These are phyloP conservation scores for Lablab purpureus DNA, from an alignment of 306 rosid genomes.

Conservation along the genomic window DNA sequence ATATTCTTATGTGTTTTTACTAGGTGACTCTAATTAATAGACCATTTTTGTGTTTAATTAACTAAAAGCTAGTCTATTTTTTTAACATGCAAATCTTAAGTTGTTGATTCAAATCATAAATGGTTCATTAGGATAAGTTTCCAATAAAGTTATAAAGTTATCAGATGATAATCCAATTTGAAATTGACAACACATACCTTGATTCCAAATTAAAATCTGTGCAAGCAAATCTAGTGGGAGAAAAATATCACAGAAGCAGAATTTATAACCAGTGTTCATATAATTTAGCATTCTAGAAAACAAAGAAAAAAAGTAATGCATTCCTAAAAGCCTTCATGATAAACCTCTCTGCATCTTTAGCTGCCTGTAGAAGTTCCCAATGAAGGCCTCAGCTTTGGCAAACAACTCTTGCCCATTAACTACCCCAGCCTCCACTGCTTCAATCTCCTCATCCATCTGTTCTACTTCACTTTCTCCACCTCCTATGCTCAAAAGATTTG, in stretches of 20 bases:
- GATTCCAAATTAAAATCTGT: conserved; percentile 24
- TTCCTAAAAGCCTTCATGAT: conserved; percentile 51
- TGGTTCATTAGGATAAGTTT: no score
- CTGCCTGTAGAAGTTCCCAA: conserved; percentile 82
- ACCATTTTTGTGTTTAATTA: no score
- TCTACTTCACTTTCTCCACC: conserved; percentile 54
- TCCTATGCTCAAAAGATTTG: conserved; percentile 71
- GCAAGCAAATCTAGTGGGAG: conserved; percentile 37
- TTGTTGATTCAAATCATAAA: no score
- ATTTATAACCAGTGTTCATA: conserved; percentile 40
- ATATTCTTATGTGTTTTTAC: no score
- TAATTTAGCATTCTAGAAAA: neutral
- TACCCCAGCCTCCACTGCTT: conserved; percentile 50
- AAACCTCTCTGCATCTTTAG: conserved; percentile 81
- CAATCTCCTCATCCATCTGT: conserved; percentile 39
- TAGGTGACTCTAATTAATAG: no score
- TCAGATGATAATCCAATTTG: conserved; percentile 7
- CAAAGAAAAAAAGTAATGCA: neutral
- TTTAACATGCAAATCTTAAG: no score
- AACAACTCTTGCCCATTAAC: conserved; percentile 69
- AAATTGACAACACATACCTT: conserved; percentile 23
- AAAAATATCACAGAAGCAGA: conserved; percentile 37
- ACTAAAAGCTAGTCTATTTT: no score
- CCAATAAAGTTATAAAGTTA: neutral
- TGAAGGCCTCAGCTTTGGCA: conserved; percentile 80